phyloP scores from a whole-genome alignment of 2,329 filamentous ascomycete genomes.

The Pestalotiopsis sp. region DNA sequence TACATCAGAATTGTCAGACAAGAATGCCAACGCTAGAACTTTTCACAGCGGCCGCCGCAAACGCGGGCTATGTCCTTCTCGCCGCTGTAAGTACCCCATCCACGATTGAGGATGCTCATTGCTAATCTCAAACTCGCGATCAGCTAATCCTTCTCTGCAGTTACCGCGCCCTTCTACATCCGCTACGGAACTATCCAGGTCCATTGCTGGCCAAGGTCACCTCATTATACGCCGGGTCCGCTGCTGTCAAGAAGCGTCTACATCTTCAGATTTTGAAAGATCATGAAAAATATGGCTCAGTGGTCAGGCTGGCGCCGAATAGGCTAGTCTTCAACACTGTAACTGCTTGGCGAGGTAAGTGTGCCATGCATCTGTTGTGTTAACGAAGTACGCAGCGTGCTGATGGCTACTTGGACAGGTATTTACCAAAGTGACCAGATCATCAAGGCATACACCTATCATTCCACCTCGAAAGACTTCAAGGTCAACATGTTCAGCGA shows the following conservation, averaged over 20 bases:
- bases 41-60: not conserved
- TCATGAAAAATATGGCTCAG: conserved; percentile 16
- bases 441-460: conserved; percentile 21
- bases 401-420: not conserved
- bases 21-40: not conserved
- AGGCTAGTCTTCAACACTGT: conserved; percentile 23
- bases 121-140: not conserved
- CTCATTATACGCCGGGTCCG: not conserved
- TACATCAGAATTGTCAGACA: no score
- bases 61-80: not conserved
- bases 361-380: not conserved
- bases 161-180: not conserved
- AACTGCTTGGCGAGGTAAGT: conserved; percentile 15
- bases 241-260: not conserved
- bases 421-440: not conserved
- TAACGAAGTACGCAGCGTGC: no score
- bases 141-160: not conserved
- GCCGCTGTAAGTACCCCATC: not conserved
- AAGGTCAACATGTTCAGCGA: conserved; percentile 13
- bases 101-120: not conserved
- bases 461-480: conserved; percentile 19
- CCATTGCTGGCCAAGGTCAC: not conserved
- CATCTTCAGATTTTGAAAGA: not conserved
- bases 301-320: conserved; percentile 21
- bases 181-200: not conserved